phyloP scores from a whole-genome alignment of 179 eudicot genomes.

The Silene vulgaris region DNA sequence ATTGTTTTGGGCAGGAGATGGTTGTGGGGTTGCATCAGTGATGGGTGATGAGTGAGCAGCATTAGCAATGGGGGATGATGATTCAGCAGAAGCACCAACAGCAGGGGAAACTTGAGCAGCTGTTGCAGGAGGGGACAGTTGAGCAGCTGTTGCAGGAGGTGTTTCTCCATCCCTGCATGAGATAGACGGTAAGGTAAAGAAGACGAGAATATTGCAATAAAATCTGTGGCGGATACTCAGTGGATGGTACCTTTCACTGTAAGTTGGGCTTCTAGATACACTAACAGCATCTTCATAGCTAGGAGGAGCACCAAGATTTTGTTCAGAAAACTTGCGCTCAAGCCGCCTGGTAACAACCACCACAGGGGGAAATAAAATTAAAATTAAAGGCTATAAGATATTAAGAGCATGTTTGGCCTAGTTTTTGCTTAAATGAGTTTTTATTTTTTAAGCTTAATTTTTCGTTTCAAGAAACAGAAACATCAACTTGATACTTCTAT shows the following conservation, averaged over 20 bases:
- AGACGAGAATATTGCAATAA: neutral
- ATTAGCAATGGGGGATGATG: constrained; percentile 38
- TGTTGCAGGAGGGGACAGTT: constrained; percentile 42
- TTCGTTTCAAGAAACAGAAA: too few species aligned
- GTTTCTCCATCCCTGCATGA: constrained; percentile 60
- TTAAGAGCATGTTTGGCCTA: neutral
- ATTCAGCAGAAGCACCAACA: constrained; percentile 37
- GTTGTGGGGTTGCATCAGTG: constrained; percentile 24
- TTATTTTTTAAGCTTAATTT: too few species aligned
- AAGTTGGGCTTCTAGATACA: constrained; percentile 60
- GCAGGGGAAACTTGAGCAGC: constrained; percentile 48
- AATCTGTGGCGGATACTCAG: neutral
- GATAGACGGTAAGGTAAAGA: constrained; percentile 11
- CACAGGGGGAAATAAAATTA: constrained; percentile 7
- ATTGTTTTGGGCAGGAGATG: constrained; percentile 26
- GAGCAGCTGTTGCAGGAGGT: constrained; percentile 49
- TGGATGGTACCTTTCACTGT: constrained; percentile 55
- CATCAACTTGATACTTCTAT: too few species aligned
- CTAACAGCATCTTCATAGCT: constrained; percentile 86
- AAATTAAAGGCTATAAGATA: constrained; percentile 11
- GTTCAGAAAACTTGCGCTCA: constrained; percentile 72
- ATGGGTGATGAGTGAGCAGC: constrained; percentile 44
- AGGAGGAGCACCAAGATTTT: constrained; percentile 72
- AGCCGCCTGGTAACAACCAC: constrained; percentile 33
- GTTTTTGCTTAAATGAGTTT: too few species aligned